Base-by-base conservation (phyloP, 2,329 filamentous ascomycete species). In the Fusarium napiforme region DNA sequence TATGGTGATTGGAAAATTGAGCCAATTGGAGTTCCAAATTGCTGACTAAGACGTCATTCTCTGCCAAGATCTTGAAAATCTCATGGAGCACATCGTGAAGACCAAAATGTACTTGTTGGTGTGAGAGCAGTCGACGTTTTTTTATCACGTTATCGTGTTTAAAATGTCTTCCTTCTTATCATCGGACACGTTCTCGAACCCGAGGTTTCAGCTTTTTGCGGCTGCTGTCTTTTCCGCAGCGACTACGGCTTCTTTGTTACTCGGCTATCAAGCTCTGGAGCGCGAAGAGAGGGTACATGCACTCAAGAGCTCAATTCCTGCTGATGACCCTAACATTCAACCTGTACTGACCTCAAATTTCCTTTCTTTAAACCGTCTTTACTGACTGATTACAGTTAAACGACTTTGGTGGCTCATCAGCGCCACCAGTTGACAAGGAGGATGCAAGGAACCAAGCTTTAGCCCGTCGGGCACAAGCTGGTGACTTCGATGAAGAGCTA, bases 401-500 rank as follows among this genome's bases (percentile, higher is more conserved):
- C 67, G 86, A 87, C 73, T 89, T 88, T 77, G 90, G 90, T 58
- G 89, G 85, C 62, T 86, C 88, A 40, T 85, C 85, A 39, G 78
- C 82, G 28, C 79, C 81, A 30, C 78, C 82, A 19, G 78, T 83
- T 45, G 89, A 90, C 77, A 88, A 88, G 73, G 90, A 92, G 79
- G 90, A 92, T 79, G 82, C 86, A 28, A 86, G 89, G 34, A 90
- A 90, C 77, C 84, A 87, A 64, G 85, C 84, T 7, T 84, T 92
- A 19, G 90, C 90, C 4, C 84, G 84, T 39, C 86, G 90, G 23
- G 90, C 90, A 1, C 89, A 90, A 71, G 85, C 84, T 16, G 90
- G 90, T 58, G 89, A 92, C 79, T 92, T 90, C 75, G 89, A 91
- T 77, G 89, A 92, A 77, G 95, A 96, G 77, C 88, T 99, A 47